A percentile compares a stretch with the other conserved stretches of the same genome.
Evolutionary conservation across 1,139 yeast species (phyloP).

Genomic region (Pichia sp.): DNA sequence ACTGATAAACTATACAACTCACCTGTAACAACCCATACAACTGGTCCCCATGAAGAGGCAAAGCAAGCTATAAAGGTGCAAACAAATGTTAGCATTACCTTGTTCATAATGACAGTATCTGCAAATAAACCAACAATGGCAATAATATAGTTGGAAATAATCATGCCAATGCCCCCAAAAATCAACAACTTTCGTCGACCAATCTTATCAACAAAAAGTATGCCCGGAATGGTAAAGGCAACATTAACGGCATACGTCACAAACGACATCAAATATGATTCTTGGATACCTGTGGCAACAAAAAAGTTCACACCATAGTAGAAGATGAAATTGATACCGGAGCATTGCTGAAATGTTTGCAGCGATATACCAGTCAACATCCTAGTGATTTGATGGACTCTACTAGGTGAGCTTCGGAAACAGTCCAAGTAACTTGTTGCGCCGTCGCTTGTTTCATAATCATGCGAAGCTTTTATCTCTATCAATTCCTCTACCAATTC

Average conservation of each 20-base stretch:
- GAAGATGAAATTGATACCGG: conserved; percentile 75
- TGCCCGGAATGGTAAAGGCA: conserved; percentile 65
- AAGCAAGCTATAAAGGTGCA: conserved; percentile 70
- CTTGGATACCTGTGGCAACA: conserved; percentile 52
- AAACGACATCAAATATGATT: conserved; percentile 63
- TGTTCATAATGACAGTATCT: conserved; percentile 44
- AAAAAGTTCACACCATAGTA: conserved; percentile 77
- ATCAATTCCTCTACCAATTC: conserved; percentile 69
- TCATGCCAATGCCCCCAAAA: conserved; percentile 64
- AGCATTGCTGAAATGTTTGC: conserved; percentile 70
- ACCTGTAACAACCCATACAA: conserved; percentile 71
- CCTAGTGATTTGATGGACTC: conserved; percentile 60
- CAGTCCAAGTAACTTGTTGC: conserved; percentile 53
- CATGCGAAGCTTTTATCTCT: conserved; percentile 73
- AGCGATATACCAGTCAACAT: conserved; percentile 65
- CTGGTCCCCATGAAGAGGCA: conserved; percentile 80
- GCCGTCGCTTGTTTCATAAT: conserved; percentile 66
- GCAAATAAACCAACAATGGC: conserved; percentile 63
- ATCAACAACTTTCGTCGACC: conserved; percentile 62
- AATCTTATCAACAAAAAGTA: conserved; percentile 58
- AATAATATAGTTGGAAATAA: conserved; percentile 54
- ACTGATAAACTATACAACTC: conserved; percentile 69
- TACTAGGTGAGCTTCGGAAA: conserved; percentile 59
- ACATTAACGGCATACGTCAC: conserved; percentile 71
- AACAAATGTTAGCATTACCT: conserved; percentile 60